These are phyloP conservation scores for Limnanthes douglasii DNA, from an alignment of 345 rosid species.

Conservation along the genomic window DNA sequence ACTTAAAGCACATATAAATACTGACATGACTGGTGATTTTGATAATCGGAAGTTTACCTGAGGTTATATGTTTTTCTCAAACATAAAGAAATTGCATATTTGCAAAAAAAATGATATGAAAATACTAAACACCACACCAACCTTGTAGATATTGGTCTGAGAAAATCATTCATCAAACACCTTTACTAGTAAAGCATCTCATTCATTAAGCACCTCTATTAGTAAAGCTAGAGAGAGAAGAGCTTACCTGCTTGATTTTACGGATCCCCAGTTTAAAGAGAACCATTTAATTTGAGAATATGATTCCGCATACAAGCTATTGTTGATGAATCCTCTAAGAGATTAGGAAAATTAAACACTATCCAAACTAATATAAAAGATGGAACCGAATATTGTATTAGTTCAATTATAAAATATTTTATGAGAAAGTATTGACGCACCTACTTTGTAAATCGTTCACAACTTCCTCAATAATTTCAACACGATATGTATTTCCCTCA, in stretches of 20 bases:
- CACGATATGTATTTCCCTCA: constrained; percentile 36
- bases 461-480: constrained; percentile 28
- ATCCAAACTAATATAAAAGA: background rate
- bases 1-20: too few species aligned
- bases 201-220: too few species aligned
- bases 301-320: constrained; percentile 62
- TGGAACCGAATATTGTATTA: background rate
- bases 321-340: constrained; percentile 66
- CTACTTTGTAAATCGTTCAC: constrained; percentile 37
- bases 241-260: constrained; percentile 68
- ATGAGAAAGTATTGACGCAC: constrained; percentile 15
- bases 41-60: too few species aligned
- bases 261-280: constrained; percentile 79
- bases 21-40: too few species aligned
- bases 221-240: background rate
- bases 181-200: too few species aligned
- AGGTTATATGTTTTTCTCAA: too few species aligned
- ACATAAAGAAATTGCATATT: too few species aligned
- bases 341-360: constrained; percentile 6
- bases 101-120: too few species aligned
- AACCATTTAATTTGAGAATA: constrained; percentile 71
- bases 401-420: constrained; percentile 1
- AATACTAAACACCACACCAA: too few species aligned
- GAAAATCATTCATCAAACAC: too few species aligned
- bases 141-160: too few species aligned